Conservation (phyloP, 192 early-diverging fungal genomes). For the Coemansia sp. region DNA sequence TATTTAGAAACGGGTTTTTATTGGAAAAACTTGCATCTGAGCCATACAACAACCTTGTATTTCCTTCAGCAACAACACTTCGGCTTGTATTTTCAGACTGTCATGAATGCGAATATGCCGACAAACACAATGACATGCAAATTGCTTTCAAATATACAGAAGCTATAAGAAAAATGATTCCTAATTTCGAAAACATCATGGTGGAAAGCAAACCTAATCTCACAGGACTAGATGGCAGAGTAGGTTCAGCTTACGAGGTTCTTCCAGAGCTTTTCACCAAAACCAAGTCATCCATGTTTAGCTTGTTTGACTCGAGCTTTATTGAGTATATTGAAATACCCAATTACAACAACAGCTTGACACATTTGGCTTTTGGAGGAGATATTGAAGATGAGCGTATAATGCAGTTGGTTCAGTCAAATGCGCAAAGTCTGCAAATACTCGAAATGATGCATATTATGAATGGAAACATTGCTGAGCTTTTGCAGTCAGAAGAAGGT, state of each 20-base stretch:
- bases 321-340: background rate
- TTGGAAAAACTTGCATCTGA: background rate
- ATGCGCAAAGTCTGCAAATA: background rate
- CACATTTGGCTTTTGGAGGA: constrained; percentile 1
- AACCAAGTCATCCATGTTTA: background rate
- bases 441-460: background rate
- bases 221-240: background rate
- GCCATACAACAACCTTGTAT: background rate
- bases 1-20: background rate
- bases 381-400: constrained; percentile 7
- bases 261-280: background rate
- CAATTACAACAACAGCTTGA: background rate
- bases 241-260: background rate
- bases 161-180: background rate
- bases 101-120: background rate
- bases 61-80: background rate
- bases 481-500: background rate
- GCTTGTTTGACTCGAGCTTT: background rate
- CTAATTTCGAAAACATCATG: background rate
- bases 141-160: background rate
- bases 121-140: background rate
- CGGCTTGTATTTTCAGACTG: constrained; percentile 5
- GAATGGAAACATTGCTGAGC: constrained; percentile 1
- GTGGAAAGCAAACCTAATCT: constrained; percentile 4
- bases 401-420: background rate